These are phyloP conservation scores for Termitomyces sp. DNA, from an alignment of 768 basidiomycete genomes.

Conservation along the genomic window DNA sequence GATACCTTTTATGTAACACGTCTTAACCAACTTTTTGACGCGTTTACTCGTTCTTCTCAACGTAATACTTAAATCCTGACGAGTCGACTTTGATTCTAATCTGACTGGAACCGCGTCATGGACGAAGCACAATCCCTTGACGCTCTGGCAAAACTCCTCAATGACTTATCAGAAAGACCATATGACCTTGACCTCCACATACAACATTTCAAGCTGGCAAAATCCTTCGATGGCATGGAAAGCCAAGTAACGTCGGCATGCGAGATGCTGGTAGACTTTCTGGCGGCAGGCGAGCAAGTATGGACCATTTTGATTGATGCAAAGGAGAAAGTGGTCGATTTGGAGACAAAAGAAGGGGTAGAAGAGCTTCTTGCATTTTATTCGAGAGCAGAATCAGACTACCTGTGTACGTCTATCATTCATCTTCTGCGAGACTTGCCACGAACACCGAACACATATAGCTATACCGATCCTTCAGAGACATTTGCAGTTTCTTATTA, in stretches of 20 bases:
- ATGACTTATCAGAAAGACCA: conserved; percentile 53
- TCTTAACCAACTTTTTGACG: too few species aligned
- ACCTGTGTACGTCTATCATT: conserved; percentile 59
- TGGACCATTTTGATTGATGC: conserved; percentile 69
- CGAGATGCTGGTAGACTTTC: conserved; percentile 61
- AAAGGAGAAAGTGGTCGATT: conserved; percentile 45
- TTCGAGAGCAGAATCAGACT: conserved; percentile 67
- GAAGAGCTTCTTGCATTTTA: conserved; percentile 60
- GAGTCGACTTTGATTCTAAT: too few species aligned
- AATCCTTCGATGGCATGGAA: conserved; percentile 51
- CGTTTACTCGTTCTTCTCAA: too few species aligned
- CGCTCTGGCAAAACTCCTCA: conserved; percentile 58
- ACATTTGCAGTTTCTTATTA: conserved; percentile 62
- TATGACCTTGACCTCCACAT: conserved; percentile 63
- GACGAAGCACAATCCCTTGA: conserved; percentile 60
- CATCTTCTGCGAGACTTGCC: neutral
- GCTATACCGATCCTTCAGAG: conserved; percentile 72
- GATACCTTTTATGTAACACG: too few species aligned
- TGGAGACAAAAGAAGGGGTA: conserved; percentile 50
- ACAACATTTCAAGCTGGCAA: conserved; percentile 62
- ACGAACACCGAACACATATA: conserved; percentile 23
- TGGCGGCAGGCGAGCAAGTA: conserved; percentile 64
- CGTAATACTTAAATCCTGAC: too few species aligned
- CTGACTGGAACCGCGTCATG: conserved; percentile 29
- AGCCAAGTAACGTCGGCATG: conserved; percentile 58